Conservation (phyloP, 371 early-diverging fungal genomes). For the Mucor sp. region DNA sequence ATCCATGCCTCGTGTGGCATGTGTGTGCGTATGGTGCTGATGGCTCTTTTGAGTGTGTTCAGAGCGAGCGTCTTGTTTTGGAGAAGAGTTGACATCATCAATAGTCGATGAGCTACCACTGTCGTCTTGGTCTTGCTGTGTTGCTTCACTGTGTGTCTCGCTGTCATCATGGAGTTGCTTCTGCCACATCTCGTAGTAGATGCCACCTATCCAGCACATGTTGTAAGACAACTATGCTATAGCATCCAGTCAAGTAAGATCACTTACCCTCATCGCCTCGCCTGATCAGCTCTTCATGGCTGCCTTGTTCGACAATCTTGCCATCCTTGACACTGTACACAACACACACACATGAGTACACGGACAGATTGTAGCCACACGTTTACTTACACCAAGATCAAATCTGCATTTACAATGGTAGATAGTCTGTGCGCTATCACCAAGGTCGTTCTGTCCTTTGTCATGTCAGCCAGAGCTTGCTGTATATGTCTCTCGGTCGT, state of each 20-base stretch:
- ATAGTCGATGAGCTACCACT: not conserved
- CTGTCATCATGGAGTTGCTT: slow-evolving; percentile 70
- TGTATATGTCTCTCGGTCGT: slow-evolving; percentile 83
- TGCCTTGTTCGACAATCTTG: slow-evolving; percentile 79
- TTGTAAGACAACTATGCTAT: too few species aligned
- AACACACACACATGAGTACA: not conserved
- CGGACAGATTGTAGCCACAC: not conserved
- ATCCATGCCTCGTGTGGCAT: not conserved
- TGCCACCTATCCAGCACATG: slow-evolving; percentile 26
- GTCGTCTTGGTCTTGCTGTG: not conserved
- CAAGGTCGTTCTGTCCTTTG: slow-evolving; percentile 85
- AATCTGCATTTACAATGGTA: slow-evolving; percentile 73
- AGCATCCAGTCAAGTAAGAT: too few species aligned
- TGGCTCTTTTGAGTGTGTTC: not conserved
- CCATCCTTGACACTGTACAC: slow-evolving; percentile 59
- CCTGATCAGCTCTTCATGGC: slow-evolving; percentile 73
- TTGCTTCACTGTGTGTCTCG: slow-evolving; percentile 38
- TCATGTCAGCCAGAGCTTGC: slow-evolving; percentile 58
- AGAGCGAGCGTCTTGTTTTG: not conserved
- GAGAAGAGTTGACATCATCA: not conserved
- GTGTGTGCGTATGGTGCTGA: not conserved
- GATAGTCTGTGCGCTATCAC: slow-evolving; percentile 90
- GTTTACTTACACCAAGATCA: slow-evolving; percentile 56
- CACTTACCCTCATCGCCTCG: slow-evolving; percentile 25
- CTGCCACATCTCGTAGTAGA: slow-evolving; percentile 85